Evolutionary conservation across 495 filamentous ascomycete species (phyloP).

Genomic region (Annulohypoxylon stygium): DNA sequence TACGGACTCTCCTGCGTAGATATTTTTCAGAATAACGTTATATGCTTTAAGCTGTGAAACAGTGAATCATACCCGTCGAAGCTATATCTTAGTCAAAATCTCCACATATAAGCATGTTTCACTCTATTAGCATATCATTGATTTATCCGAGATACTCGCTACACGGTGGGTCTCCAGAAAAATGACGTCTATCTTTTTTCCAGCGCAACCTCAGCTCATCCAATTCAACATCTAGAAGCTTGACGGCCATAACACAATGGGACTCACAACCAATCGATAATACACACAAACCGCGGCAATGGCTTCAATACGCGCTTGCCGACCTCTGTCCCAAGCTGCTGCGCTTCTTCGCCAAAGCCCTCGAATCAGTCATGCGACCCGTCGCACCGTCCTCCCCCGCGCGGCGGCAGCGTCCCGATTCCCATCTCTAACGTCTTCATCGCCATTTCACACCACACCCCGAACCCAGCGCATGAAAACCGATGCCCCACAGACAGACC

Average conservation of each 20-base stretch:
- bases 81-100: neutral
- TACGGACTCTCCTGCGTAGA: neutral
- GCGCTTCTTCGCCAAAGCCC: slow-evolving; percentile 31
- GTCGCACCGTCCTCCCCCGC: neutral
- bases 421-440: too few species aligned
- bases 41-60: neutral
- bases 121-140: neutral
- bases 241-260: slow-evolving; percentile 35
- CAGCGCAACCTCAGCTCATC: slow-evolving; percentile 25
- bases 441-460: slow-evolving; percentile 34
- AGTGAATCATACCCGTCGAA: too few species aligned
- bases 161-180: slow-evolving; percentile 26
- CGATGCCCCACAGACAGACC: slow-evolving; percentile 71
- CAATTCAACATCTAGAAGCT: neutral
- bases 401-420: slow-evolving; percentile 1
- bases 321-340: slow-evolving; percentile 30
- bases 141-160: neutral
- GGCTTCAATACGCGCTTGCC: slow-evolving; percentile 43
- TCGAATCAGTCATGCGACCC: slow-evolving; percentile 10
- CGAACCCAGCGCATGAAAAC: slow-evolving; percentile 38
- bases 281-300: slow-evolving; percentile 35
- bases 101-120: neutral
- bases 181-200: slow-evolving; percentile 48
- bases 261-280: slow-evolving; percentile 24
- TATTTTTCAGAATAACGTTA: neutral